Conservation (phyloP, 306 rosid genomes). For the Rosa lucieae region DNA sequence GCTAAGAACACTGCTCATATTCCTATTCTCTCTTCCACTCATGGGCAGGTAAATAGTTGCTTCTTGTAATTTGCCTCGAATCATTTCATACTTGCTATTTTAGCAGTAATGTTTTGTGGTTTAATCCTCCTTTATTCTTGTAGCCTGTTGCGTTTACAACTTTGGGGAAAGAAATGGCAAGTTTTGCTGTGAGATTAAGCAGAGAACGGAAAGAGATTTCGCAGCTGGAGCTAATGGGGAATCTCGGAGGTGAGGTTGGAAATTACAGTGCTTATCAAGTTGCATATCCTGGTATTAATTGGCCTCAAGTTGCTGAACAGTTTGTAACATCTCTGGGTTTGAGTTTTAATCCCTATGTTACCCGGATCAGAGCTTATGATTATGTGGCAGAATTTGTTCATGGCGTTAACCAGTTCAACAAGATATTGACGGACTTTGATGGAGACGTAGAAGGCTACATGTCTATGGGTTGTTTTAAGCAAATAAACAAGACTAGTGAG, state of each 20-base stretch:
- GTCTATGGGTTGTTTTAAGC: conserved; percentile 56
- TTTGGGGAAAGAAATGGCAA: conserved; percentile 93
- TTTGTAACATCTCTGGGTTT: conserved; percentile 60
- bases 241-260: conserved; percentile 79
- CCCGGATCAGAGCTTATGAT: conserved; percentile 47
- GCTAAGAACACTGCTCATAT: conserved; percentile 68
- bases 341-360: conserved; percentile 56
- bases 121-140: neutral
- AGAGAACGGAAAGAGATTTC: conserved; percentile 62
- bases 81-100: neutral
- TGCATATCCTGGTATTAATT: conserved; percentile 50
- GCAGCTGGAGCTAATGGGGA: conserved; percentile 65
- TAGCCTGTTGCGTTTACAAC: conserved; percentile 78
- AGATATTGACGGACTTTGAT: conserved; percentile 73
- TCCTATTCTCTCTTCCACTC: conserved; percentile 70
- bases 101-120: neutral
- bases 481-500: conserved; percentile 58
- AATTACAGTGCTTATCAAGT: conserved; percentile 67
- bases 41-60: conserved; percentile 54
- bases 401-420: conserved; percentile 57
- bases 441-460: conserved; percentile 82
- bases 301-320: conserved; percentile 54
- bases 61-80: neutral
- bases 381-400: neutral
- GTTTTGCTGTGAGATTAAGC: conserved; percentile 76